These are phyloP conservation scores for Pleurotus sapidus DNA, from an alignment of 768 basidiomycete species.

Conservation along the genomic window DNA sequence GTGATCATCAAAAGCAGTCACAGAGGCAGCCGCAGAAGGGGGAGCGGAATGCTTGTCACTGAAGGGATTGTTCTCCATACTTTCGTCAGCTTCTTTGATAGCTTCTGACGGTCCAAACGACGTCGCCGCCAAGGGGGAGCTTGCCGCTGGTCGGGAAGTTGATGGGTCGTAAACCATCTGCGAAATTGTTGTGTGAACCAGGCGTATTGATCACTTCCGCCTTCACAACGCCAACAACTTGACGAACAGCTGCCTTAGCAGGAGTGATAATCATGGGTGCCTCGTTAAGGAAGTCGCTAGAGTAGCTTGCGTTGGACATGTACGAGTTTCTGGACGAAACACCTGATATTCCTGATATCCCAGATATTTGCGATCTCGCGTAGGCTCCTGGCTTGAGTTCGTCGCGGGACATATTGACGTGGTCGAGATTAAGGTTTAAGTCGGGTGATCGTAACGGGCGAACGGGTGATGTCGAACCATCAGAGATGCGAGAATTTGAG, in stretches of 20 bases:
- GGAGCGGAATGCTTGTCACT: constrained; percentile 52
- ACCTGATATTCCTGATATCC: constrained; percentile 48
- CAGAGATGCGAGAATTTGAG: constrained; percentile 35
- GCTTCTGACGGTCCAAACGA: constrained; percentile 74
- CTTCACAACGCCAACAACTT: constrained; percentile 74
- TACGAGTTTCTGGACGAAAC: constrained; percentile 61
- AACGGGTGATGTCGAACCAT: constrained; percentile 33
- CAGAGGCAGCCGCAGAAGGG: constrained; percentile 36
- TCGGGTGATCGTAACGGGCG: constrained; percentile 61
- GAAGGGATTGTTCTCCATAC: constrained; percentile 60
- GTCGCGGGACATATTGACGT: constrained; percentile 59
- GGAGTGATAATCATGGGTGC: constrained; percentile 81
- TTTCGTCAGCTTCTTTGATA: constrained; percentile 52
- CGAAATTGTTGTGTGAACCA: constrained; percentile 31
- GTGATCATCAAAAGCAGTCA: constrained; percentile 35
- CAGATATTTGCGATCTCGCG: constrained; percentile 53
- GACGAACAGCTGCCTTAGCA: constrained; percentile 58
- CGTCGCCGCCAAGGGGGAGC: constrained; percentile 67
- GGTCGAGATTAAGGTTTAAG: constrained; percentile 58
- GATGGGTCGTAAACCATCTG: constrained; percentile 39
- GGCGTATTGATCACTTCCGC: constrained; percentile 74
- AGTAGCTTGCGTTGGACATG: constrained; percentile 71
- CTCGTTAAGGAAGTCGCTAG: constrained; percentile 78
- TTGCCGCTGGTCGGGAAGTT: constrained; percentile 42
- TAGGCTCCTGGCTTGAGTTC: constrained; percentile 35